These are phyloP conservation scores for Clarireedia paspali DNA, from an alignment of 2,329 filamentous ascomycete genomes.

Conservation along the genomic window DNA sequence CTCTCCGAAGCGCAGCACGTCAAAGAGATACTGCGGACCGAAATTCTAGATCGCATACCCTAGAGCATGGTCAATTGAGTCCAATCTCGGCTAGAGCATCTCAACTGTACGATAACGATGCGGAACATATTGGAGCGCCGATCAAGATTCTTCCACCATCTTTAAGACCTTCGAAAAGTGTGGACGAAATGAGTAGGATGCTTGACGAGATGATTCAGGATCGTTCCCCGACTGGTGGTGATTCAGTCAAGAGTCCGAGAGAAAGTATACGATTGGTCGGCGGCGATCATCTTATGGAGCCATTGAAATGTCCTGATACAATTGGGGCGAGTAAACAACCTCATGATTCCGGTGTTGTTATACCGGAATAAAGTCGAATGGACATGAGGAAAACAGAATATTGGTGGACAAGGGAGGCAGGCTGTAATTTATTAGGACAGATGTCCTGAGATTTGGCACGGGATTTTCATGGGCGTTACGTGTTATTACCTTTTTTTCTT, in stretches of 20 bases:
- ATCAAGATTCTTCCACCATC: constrained; percentile 13
- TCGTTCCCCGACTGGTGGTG: constrained; percentile 63
- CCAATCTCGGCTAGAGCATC: constrained; percentile 26
- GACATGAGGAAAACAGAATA: neutral
- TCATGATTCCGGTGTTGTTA: constrained; percentile 4
- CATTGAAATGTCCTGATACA: constrained; percentile 1
- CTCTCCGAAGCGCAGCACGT: constrained; percentile 75
- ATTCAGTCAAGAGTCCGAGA: constrained; percentile 57
- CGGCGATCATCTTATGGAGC: constrained; percentile 25
- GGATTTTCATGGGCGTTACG: neutral
- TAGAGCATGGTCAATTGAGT: constrained; percentile 24
- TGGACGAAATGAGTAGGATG: constrained; percentile 89
- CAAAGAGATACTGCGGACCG: constrained; percentile 76
- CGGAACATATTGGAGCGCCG: constrained; percentile 9
- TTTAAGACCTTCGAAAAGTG: constrained; percentile 46
- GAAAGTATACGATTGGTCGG: constrained; percentile 57
- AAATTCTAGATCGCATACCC: constrained; percentile 19
- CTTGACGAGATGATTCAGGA: constrained; percentile 96
- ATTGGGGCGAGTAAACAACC: neutral
- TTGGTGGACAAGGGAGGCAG: neutral
- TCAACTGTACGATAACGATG: constrained; percentile 18
- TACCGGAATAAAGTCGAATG: constrained; percentile 4
- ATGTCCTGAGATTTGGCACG: too few species aligned
- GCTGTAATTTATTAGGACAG: neutral
- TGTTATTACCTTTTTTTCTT: neutral